phyloP scores from a whole-genome alignment of 2,329 filamentous ascomycete species.

The Aspergillus spinulosporus region DNA sequence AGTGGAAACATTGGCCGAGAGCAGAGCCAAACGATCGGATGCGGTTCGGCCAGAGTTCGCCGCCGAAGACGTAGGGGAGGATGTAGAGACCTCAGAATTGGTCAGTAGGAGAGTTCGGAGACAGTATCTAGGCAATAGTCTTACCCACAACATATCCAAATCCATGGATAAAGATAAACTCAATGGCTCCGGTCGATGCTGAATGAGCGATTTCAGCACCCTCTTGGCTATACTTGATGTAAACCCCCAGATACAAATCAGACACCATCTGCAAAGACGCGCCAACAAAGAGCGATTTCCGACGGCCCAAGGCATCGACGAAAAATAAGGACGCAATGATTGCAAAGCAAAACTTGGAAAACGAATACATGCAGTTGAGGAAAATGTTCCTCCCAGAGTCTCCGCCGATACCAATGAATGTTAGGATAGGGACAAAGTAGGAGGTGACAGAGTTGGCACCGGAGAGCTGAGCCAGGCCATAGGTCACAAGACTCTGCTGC shows the following conservation, averaged over 20 bases:
- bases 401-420: neutral
- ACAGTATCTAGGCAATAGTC: slow-evolving; percentile 15
- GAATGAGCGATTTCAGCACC: slow-evolving; percentile 22
- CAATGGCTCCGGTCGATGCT: slow-evolving; percentile 39
- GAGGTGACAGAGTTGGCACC: slow-evolving; percentile 43
- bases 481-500: slow-evolving; percentile 39
- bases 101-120: no score
- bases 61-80: slow-evolving; percentile 49
- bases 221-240: slow-evolving; percentile 17
- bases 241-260: slow-evolving; percentile 36
- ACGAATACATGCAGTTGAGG: slow-evolving; percentile 43
- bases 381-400: slow-evolving; percentile 32
- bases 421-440: neutral
- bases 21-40: slow-evolving; percentile 48
- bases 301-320: slow-evolving; percentile 46
- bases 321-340: slow-evolving; percentile 48
- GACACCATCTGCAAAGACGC: slow-evolving; percentile 43
- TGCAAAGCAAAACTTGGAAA: slow-evolving; percentile 46
- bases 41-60: slow-evolving; percentile 49
- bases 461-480: slow-evolving; percentile 45
- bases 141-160: slow-evolving; percentile 44
- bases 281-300: slow-evolving; percentile 40
- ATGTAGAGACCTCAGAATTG: slow-evolving; percentile 15
- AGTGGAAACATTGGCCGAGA: slow-evolving; percentile 42
- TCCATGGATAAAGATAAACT: slow-evolving; percentile 47